Evolutionary conservation across 2,329 filamentous ascomycete species (phyloP), one percentile per base, ranked within the genome.

Genomic region (Cadophora sp.): DNA sequence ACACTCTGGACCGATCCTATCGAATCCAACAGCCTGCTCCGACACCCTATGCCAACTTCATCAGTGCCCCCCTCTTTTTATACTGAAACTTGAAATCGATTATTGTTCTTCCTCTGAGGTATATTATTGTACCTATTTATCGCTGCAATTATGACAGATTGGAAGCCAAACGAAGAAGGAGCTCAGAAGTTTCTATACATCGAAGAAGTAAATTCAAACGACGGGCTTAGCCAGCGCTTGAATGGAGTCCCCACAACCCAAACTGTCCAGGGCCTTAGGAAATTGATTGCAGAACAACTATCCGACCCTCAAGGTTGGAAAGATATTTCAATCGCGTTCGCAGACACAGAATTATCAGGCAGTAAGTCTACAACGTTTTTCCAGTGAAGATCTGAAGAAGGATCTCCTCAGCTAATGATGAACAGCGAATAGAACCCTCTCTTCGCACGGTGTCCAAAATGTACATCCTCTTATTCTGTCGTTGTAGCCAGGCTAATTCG

Each of bases 141-240:
- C 6, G 36, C 36, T 39, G 36, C 27, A 30, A 66, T 56, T 9
- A 66, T 66, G 64, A 24, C 59, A 18, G 64, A 66, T 20, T 62
- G 59, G 59, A 66, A 66, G 30, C 18, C 33, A 20, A 43, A 24
- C 13, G 51, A 62, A n/a, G 43, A 64, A 9, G 14, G 48, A 36
- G 4, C 9, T 8, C 4, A 18, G 22, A 39, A 67, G n/a, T 67
- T 56, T 33, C 33, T 64, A 14, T 67, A 61, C 20, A 56, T 67
- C 45, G 65, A 67, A 51, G 65, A 67, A 22, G 24, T 67, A 16
- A 67, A 67, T 27, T 51, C 61, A 4, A 67, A 67, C 27, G 61
- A 67, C 47, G 61, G 65, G 1, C 33, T 20, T 1, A 64, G 53
- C 30, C 36, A 20, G 20, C 61, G 55, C 3, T 56, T 67, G 39